These are phyloP conservation scores for Sporobolomyces pararoseus DNA, from an alignment of 768 basidiomycete species.

Conservation along the genomic window DNA sequence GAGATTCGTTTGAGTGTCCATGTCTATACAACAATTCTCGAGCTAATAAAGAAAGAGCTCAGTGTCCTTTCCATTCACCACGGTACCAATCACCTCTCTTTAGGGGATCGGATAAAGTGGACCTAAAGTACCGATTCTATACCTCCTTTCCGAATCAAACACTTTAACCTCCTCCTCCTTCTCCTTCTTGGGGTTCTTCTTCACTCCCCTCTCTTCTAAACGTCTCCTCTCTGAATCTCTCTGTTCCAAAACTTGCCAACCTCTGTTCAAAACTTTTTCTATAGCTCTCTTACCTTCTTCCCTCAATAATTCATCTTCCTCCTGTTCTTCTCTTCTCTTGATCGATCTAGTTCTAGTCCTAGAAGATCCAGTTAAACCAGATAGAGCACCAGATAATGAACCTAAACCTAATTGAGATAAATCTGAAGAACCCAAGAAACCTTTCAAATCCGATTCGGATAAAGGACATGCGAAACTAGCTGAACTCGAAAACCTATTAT, in stretches of 20 bases:
- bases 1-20: background rate
- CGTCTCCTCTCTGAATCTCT: background rate
- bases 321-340: too few species aligned
- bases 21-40: too few species aligned
- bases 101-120: background rate
- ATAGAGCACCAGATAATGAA: background rate
- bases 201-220: background rate
- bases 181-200: background rate
- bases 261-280: background rate
- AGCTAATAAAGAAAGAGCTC: too few species aligned
- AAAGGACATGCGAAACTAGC: slow-evolving; percentile 40
- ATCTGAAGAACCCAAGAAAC: slow-evolving; percentile 27
- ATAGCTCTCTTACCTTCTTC: background rate
- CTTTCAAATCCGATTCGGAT: slow-evolving; percentile 23
- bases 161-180: background rate
- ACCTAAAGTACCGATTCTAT: slow-evolving; percentile 23
- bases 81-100: background rate
- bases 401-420: slow-evolving; percentile 12
- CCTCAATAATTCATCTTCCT: too few species aligned
- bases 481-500: slow-evolving; percentile 25
- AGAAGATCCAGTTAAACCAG: background rate
- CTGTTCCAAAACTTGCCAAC: slow-evolving; percentile 1
- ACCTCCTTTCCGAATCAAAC: slow-evolving; percentile 2
- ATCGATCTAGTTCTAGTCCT: too few species aligned
- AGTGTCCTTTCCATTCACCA: background rate